phyloP scores from a whole-genome alignment of 495 filamentous ascomycete genomes.

The Penicillium dipodomyicola region DNA sequence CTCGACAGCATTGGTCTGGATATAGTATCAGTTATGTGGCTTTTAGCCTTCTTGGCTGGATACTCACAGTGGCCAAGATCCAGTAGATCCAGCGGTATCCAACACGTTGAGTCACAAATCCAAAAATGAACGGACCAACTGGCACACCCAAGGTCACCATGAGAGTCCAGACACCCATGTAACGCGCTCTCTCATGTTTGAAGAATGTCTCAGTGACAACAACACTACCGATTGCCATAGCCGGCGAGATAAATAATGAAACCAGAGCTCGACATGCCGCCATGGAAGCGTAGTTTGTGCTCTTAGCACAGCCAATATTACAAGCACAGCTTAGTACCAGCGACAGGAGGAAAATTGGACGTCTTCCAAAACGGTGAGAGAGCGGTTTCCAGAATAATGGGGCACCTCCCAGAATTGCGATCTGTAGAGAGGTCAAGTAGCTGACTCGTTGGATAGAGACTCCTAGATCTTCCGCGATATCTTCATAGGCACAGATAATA shows the following conservation, averaged over 20 bases:
- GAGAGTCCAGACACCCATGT: conserved; percentile 57
- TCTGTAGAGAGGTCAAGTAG: conserved; percentile 53
- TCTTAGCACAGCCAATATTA: conserved; percentile 47
- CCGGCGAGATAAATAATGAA: conserved; percentile 53
- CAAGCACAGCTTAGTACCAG: conserved; percentile 43
- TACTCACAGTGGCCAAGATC: conserved; percentile 45
- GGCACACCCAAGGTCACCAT: conserved; percentile 55
- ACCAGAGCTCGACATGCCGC: conserved; percentile 50
- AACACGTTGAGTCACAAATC: conserved; percentile 45
- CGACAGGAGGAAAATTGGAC: conserved; percentile 52
- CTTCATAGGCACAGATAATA: conserved; percentile 53
- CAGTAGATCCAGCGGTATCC: conserved; percentile 47
- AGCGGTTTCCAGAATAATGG: conserved; percentile 57
- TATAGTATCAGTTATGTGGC: neutral
- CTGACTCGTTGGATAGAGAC: conserved; percentile 44
- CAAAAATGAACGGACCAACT: conserved; percentile 48
- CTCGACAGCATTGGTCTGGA: conserved; percentile 51
- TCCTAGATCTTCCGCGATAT: conserved; percentile 44
- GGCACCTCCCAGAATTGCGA: conserved; percentile 49
- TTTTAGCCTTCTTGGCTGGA: too few relatives aligned
- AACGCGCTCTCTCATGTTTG: conserved; percentile 44
- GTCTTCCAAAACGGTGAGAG: conserved; percentile 52
- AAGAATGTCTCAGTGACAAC: conserved; percentile 56
- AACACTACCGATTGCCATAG: conserved; percentile 53
- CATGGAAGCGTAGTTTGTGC: conserved; percentile 41